These are phyloP conservation scores for Fusarium staphyleae DNA, from an alignment of 2,329 filamentous ascomycete genomes.

Conservation along the genomic window DNA sequence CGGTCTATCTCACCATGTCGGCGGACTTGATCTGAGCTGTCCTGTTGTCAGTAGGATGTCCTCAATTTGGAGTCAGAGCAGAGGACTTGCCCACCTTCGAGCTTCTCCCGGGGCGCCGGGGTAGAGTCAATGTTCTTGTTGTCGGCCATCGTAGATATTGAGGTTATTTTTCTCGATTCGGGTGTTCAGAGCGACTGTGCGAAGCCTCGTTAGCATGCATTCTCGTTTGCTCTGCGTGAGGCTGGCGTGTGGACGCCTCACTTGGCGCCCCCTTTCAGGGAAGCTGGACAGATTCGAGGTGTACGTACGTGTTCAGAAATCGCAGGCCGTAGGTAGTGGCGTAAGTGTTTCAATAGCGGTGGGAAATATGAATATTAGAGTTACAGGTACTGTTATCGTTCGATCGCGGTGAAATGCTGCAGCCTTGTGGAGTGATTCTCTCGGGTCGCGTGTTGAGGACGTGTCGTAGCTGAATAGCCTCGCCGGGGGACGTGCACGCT, in stretches of 20 bases:
- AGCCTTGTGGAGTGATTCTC: constrained; percentile 33
- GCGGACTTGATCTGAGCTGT: constrained; percentile 96
- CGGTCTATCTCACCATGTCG: constrained; percentile 79
- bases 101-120: constrained; percentile 71
- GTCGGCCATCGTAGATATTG: constrained; percentile 48
- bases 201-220: constrained; percentile 18
- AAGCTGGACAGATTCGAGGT: constrained; percentile 9
- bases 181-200: constrained; percentile 18
- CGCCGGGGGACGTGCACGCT: constrained; percentile 13
- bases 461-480: constrained; percentile 13
- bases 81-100: constrained; percentile 66
- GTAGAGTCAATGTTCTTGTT: constrained; percentile 49
- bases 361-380: constrained; percentile 8
- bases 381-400: constrained; percentile 12
- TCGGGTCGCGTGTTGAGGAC: constrained; percentile 27
- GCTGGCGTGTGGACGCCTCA: constrained; percentile 28
- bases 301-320: constrained; percentile 21
- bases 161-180: constrained; percentile 12
- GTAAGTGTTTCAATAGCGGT: constrained; percentile 17
- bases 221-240: constrained; percentile 17
- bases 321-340: constrained; percentile 11
- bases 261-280: constrained; percentile 26
- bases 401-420: constrained; percentile 24
- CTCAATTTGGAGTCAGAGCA: neutral
- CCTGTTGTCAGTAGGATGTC: constrained; percentile 24